Base-by-base conservation (phyloP, 1,284 basidiomycete genomes). In the Dichomitus squalens region DNA sequence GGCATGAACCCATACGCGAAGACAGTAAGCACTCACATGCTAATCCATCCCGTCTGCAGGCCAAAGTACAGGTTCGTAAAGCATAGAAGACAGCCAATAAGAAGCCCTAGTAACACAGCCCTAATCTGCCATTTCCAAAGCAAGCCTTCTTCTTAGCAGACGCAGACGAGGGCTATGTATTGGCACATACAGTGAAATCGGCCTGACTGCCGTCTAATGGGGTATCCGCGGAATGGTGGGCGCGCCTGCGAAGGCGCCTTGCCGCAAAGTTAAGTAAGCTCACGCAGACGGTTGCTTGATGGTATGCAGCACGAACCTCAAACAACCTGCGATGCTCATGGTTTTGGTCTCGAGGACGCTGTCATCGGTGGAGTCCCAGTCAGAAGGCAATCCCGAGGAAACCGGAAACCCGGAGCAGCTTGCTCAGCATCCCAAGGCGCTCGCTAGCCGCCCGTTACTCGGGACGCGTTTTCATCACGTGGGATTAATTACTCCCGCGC, bases 21-120 rank as follows among this genome's bases (percentile, higher is more conserved):
- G 51, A 34, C 7, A 14, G 38, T 40, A 16, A 27, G 49, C 23
- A 69, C 77, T 59, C 62, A 85, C 85, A 88, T 88, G 73, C 82
- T 84, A 51, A 90, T 87, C 85, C 87, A 90, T 63, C 89, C 88
- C 0, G 88, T 88, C 71, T 91, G 88, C 18, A 91, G 76, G 12
- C 88, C 90, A 60, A 92, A 88, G 67, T 88, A 90, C 31, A 89
- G 76, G 66, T 91, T 91, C 56, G 88, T 90, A 70, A 90, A 89
- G 66, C 87, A 88, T 54, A 92, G 74, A 18, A 92, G 73, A 62
- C 84, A 85, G n/a, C 89, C 89, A 40, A 92, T 88, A 25, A 81
- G 65, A 23, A 90, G 76, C 0, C 89, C 89, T 8, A 84, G 76
- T 9, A 77, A 43, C 9, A 86, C 78, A 9, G 86, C 83, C 16